Percentiles rank a stretch among this genome's conserved stretches.
Conservation (phyloP, 108 stramenopile genomes). For the Discostella stelligeroides region DNA sequence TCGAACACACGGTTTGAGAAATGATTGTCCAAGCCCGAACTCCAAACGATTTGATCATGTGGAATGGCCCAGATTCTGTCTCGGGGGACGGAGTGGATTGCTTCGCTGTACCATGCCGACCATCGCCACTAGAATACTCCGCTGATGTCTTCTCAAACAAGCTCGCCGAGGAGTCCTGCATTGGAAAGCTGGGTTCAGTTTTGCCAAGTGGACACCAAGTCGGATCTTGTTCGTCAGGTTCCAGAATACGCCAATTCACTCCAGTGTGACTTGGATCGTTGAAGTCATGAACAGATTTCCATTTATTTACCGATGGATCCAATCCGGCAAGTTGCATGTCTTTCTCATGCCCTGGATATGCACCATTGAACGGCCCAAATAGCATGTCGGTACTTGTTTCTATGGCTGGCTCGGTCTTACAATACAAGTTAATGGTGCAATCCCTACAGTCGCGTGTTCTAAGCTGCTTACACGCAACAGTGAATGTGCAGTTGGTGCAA, state of each 20-base stretch:
- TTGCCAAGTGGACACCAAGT: slow-evolving; percentile 41
- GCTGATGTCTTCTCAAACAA: background rate
- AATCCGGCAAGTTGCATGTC: slow-evolving; percentile 57
- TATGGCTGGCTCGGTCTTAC: slow-evolving; percentile 82
- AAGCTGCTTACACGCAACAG: slow-evolving; percentile 79
- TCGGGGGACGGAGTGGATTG: background rate
- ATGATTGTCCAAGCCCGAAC: slow-evolving; percentile 12
- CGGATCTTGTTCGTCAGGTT: slow-evolving; percentile 19
- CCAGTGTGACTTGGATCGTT: slow-evolving; percentile 61
- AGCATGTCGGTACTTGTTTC: slow-evolving; percentile 62
- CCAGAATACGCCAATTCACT: slow-evolving; percentile 43
- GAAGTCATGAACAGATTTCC: slow-evolving; percentile 80
- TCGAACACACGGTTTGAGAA: slow-evolving; percentile 14
- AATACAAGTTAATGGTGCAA: slow-evolving; percentile 71
- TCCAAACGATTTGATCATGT: slow-evolving; percentile 9
- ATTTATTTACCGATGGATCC: slow-evolving; percentile 56
- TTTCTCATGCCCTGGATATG: slow-evolving; percentile 50
- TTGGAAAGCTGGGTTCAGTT: slow-evolving; percentile 21
- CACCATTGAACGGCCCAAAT: slow-evolving; percentile 73
- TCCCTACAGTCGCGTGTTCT: slow-evolving; percentile 71
- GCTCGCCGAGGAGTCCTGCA: background rate
- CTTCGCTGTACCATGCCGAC: background rate
- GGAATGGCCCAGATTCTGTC: background rate
- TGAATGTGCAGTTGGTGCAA: slow-evolving; percentile 70
- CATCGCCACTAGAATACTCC: background rate